Base-by-base conservation (phyloP, 2,329 filamentous ascomycete species). In the Monosporascus sp. region DNA sequence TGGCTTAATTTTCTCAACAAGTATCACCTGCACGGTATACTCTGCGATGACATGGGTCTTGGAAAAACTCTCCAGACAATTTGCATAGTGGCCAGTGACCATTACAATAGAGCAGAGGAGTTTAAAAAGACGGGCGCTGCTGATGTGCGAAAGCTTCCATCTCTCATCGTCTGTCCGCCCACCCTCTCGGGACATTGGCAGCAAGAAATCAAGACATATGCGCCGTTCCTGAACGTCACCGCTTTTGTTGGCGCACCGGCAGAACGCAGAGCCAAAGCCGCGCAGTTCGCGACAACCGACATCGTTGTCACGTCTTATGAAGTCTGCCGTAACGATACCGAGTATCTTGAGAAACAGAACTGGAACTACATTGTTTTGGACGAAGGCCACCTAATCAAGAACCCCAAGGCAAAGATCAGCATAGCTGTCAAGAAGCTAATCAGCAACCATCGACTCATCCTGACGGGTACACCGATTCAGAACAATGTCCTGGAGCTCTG, bases 311-410 rank as follows among this genome's bases (percentile, higher is more conserved):
- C 95, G 1, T 97, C 93, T 0, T 99, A 99, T 65, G 95, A 99
- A 68, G 94, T 99, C 48, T 97, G 93, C 68, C 86, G 95, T 50
- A 99, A 99, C 60, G 94, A 99, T 65, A 84, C 87, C n/a, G 91
- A 97, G 8, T 70, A 93, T 5, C 80, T 99, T 37, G 82, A 83
- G 46, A 84, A 89, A 51, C 83, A 94, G 65, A 94, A 82, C 60
- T 99, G 93, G 91, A 99, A 99, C 68, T 99, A 99, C 67, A 89
- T 94, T 52, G 92, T 99, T 4, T 82, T 99, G 7, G 94, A 99
- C 65, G 94, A 99, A 74, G 94, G 95, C 2, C 94, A 99, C 74
- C 75, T 99, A 58, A 99, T 99, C 78, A 99, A 99, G 78, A 99
- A 99, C 68, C 91, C 94, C 3, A 95, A 94, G 68, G 92, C 95